Evolutionary conservation across 441 rosid genomes (phyloP).

Genomic region (Viola pubescens): DNA sequence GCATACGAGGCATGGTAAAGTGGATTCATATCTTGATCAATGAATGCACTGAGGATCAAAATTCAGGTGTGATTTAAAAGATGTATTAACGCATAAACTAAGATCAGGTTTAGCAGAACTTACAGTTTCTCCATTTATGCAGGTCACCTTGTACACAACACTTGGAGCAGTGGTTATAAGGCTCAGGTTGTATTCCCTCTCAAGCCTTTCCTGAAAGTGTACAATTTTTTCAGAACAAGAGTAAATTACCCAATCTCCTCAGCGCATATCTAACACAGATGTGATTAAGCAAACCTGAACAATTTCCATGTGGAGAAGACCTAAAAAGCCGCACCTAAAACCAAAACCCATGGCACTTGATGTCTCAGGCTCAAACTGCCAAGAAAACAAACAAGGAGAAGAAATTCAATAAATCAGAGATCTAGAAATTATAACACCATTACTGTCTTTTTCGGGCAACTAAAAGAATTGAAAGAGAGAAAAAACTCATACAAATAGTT

Average conservation of each 20-base stretch:
- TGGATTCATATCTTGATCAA: too few species aligned
- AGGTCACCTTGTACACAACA: conserved; percentile 86
- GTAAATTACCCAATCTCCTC: conserved; percentile 7
- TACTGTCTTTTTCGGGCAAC: neutral
- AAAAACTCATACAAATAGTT: neutral
- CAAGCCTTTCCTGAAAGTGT: conserved; percentile 86
- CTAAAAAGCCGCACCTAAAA: conserved; percentile 94
- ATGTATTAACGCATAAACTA: conserved; percentile 9
- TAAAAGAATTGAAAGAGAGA: neutral
- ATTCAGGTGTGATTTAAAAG: conserved; percentile 7
- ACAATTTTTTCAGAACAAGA: conserved; percentile 7
- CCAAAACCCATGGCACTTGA: conserved; percentile 99
- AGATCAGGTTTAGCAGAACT: conserved; percentile 35
- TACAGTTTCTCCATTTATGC: conserved; percentile 71
- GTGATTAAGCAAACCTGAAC: conserved; percentile 62
- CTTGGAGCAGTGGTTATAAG: conserved; percentile 98
- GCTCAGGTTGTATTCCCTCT: conserved; percentile 94
- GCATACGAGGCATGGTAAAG: too few species aligned
- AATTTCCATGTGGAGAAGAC: conserved; percentile 99
- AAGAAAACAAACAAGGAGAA: conserved; percentile 15
- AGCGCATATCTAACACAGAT: conserved; percentile 3
- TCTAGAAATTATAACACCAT: neutral
- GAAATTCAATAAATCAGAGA: neutral
- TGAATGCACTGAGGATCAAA: conserved; percentile 8
- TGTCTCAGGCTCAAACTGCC: conserved; percentile 93